These are phyloP conservation scores for Staphylotrichum tortipilum DNA, from an alignment of 495 filamentous ascomycete genomes.

Conservation along the genomic window DNA sequence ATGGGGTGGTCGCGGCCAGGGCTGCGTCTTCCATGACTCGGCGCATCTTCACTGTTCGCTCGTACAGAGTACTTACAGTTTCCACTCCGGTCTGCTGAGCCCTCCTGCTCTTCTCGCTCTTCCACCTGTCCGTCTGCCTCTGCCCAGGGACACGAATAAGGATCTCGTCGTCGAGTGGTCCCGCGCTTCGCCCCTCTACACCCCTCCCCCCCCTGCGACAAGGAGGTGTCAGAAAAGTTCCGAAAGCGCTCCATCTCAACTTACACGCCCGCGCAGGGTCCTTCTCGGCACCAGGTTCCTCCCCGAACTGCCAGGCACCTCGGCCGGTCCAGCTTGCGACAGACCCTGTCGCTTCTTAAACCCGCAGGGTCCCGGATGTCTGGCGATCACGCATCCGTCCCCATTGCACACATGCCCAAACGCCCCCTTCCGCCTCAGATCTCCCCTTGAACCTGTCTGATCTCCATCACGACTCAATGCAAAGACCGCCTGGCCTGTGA, in stretches of 20 bases:
- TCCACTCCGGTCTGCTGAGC: neutral
- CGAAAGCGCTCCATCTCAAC: neutral
- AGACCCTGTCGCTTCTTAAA: constrained; percentile 39
- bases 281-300: constrained; percentile 15
- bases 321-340: constrained; percentile 5
- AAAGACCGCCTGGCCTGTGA: constrained; percentile 13
- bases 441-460: constrained; percentile 36
- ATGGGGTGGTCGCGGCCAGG: constrained; percentile 18
- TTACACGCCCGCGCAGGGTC: constrained; percentile 8
- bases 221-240: constrained; percentile 1
- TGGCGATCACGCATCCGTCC: constrained; percentile 28
- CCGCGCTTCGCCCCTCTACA: neutral
- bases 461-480: constrained; percentile 35
- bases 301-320: constrained; percentile 10
- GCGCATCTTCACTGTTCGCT: too few relatives aligned
- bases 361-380: constrained; percentile 30
- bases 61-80: constrained; percentile 1
- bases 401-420: constrained; percentile 20
- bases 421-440: constrained; percentile 24
- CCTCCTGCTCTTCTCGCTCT: constrained; percentile 4
- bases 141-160: neutral
- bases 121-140: neutral
- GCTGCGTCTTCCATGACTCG: constrained; percentile 11
- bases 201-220: neutral
- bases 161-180: neutral